Evolutionary conservation across 768 basidiomycete genomes (phyloP).

Genomic region (Leccinum rimulosum): DNA sequence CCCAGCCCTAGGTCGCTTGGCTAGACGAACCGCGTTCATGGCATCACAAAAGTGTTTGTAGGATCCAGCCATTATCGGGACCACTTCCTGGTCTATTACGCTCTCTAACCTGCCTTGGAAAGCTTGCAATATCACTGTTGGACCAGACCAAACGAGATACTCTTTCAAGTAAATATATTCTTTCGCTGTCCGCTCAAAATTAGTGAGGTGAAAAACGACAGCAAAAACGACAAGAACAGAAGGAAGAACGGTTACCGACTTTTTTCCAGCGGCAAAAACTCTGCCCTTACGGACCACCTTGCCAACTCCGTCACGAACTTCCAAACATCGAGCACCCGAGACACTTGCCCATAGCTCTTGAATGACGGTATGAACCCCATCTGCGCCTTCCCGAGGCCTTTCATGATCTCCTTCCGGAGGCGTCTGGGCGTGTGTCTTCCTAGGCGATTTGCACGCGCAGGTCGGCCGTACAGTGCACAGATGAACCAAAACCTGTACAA

Average conservation of each 20-base stretch:
- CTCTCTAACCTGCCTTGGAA: constrained; percentile 8
- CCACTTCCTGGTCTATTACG: constrained; percentile 9
- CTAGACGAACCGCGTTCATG: not conserved
- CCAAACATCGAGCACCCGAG: constrained; percentile 8
- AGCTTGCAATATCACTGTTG: constrained; percentile 6
- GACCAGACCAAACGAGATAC: constrained; percentile 17
- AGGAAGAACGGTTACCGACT: not conserved
- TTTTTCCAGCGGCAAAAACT: constrained; percentile 6
- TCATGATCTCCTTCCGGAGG: not conserved
- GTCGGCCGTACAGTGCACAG: constrained; percentile 12
- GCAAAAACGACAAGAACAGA: not conserved
- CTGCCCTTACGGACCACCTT: constrained; percentile 6
- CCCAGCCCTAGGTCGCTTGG: not conserved
- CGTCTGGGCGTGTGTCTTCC: constrained; percentile 10
- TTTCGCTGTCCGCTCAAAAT: not conserved
- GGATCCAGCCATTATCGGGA: not conserved
- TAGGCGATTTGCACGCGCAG: constrained; percentile 10
- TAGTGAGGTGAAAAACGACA: not conserved
- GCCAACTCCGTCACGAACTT: constrained; percentile 9
- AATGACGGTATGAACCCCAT: constrained; percentile 11
- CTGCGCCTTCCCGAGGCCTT: constrained; percentile 1
- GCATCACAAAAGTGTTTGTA: constrained; percentile 13
- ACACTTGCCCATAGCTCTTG: not conserved
- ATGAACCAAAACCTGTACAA: constrained; percentile 30
- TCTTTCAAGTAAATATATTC: constrained; percentile 1